Percentiles rank a stretch among this genome's conserved stretches.
These are phyloP conservation scores for Fraxinus paxiana DNA, from an alignment of 305 asterid genomes.

Conservation along the genomic window DNA sequence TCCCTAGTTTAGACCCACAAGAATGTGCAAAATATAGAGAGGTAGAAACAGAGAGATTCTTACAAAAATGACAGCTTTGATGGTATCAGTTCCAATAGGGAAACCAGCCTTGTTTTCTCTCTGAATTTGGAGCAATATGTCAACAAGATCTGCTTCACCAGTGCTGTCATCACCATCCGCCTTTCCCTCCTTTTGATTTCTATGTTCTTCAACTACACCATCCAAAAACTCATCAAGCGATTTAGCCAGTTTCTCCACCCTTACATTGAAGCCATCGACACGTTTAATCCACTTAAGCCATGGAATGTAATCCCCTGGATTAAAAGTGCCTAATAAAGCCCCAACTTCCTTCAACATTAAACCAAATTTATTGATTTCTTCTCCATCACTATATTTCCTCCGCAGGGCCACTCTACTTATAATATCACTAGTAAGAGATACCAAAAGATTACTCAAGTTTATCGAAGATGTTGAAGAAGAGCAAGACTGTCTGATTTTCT, in stretches of 20 bases:
- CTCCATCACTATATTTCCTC: constrained; percentile 15
- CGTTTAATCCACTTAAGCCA: constrained; percentile 26
- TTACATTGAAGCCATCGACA: not conserved
- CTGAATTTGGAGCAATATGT: constrained; percentile 28
- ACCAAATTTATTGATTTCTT: constrained; percentile 21
- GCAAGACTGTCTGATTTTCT: not conserved
- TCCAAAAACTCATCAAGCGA: constrained; percentile 26
- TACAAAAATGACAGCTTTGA: constrained; percentile 32
- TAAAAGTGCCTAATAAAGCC: constrained; percentile 22
- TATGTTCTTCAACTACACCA: constrained; percentile 21
- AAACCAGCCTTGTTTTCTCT: constrained; percentile 8
- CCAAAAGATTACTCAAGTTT: not conserved
- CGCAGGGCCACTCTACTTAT: constrained; percentile 22
- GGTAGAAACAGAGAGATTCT: not conserved
- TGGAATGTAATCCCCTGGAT: constrained; percentile 27
- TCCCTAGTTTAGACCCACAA: not conserved
- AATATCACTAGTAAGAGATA: not conserved
- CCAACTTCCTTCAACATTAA: not conserved
- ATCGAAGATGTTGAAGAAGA: not conserved
- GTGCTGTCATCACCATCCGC: not conserved
- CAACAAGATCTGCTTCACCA: constrained; percentile 19
- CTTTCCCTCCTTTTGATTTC: not conserved
- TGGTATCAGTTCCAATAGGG: constrained; percentile 15
- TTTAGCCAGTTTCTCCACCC: constrained; percentile 17
- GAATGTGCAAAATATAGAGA: not conserved